phyloP scores from a whole-genome alignment of 768 basidiomycete species.

The Serendipita sp. region DNA sequence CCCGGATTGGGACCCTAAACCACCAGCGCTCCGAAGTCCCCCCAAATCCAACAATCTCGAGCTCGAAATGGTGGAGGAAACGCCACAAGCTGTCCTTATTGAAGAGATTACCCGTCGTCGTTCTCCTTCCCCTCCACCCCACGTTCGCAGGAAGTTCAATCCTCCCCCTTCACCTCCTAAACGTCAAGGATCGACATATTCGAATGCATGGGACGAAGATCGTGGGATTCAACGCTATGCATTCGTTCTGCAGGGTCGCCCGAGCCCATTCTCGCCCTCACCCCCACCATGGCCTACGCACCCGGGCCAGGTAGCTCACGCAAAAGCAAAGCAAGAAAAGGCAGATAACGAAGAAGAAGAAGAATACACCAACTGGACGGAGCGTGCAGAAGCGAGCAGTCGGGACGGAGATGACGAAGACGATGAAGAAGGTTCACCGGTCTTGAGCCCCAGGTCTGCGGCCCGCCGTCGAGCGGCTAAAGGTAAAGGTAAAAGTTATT shows the following conservation, averaged over 20 bases:
- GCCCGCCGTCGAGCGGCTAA: neutral
- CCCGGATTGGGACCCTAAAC: constrained; percentile 38
- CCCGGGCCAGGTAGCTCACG: neutral
- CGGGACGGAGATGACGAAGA: constrained; percentile 69
- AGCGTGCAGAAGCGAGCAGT: constrained; percentile 48
- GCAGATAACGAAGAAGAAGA: constrained; percentile 22
- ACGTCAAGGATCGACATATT: constrained; percentile 24
- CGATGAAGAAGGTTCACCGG: constrained; percentile 25
- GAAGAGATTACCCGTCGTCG: constrained; percentile 14
- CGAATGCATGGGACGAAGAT: constrained; percentile 74
- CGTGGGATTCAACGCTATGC: constrained; percentile 70
- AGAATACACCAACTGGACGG: constrained; percentile 31
- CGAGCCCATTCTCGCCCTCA: neutral
- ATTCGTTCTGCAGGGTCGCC: constrained; percentile 25
- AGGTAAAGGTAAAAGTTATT: constrained; percentile 4
- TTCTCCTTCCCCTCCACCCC: constrained; percentile 17
- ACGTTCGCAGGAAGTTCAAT: constrained; percentile 1
- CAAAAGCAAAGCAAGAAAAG: constrained; percentile 17
- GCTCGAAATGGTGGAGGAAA: neutral
- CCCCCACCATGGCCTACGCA: neutral
- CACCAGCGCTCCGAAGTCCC: neutral
- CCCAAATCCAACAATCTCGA: constrained; percentile 13
- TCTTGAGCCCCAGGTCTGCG: neutral
- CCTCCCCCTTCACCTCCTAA: neutral
- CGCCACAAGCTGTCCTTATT: neutral